phyloP scores from a whole-genome alignment of 768 basidiomycete genomes.

The Pleurotus sapidus region DNA sequence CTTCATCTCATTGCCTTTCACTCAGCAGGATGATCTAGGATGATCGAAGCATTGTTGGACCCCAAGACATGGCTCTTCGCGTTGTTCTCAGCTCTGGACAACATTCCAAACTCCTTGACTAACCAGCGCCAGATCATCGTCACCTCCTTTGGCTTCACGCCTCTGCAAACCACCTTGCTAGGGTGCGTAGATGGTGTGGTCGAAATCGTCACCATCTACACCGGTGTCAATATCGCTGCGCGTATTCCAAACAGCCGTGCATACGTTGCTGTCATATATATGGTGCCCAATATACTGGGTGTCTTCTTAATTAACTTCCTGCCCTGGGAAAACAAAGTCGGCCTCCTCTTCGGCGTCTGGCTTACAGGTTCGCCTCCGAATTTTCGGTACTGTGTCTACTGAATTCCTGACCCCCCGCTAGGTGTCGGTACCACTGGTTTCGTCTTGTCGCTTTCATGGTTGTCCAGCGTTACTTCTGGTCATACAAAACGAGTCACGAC shows the following conservation, averaged over 20 bases:
- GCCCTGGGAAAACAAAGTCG: constrained; percentile 64
- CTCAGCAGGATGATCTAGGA: constrained; percentile 31
- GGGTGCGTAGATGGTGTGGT: constrained; percentile 64
- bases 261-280: constrained; percentile 59
- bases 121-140: constrained; percentile 68
- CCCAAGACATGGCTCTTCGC: constrained; percentile 80
- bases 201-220: constrained; percentile 68
- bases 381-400: too few species aligned
- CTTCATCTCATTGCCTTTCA: neutral
- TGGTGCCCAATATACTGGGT: constrained; percentile 65
- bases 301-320: constrained; percentile 59
- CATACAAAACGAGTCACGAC: constrained; percentile 71
- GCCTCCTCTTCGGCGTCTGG: constrained; percentile 46
- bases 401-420: constrained; percentile 3
- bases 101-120: constrained; percentile 62
- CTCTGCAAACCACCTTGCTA: constrained; percentile 66
- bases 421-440: constrained; percentile 58
- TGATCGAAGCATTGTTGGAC: constrained; percentile 66
- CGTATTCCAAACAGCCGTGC: constrained; percentile 55
- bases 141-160: constrained; percentile 60
- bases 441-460: constrained; percentile 59
- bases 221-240: constrained; percentile 59
- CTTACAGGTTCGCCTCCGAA: neutral
- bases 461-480: constrained; percentile 62
- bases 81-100: constrained; percentile 57